Conservation (phyloP, 805 yeast species). For the Zygosaccharomyces lentus region DNA sequence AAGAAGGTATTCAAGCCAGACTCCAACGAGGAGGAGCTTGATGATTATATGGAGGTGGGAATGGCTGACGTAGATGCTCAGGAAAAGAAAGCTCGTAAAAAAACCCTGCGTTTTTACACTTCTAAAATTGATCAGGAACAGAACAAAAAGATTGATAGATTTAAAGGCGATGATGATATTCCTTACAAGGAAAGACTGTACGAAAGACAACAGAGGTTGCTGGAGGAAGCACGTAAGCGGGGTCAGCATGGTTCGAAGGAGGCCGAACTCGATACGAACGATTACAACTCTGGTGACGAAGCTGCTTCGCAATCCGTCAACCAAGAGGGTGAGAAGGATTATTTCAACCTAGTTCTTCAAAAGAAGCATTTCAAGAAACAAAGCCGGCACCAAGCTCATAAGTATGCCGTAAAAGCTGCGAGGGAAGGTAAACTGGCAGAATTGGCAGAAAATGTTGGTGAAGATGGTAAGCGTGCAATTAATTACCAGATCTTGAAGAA, state of each 20-base stretch:
- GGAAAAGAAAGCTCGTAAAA: conserved; percentile 76
- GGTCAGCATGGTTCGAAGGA: conserved; percentile 59
- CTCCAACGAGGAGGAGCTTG: conserved; percentile 21
- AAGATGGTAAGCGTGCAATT: conserved; percentile 88
- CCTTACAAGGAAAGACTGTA: conserved; percentile 88
- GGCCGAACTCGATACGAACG: conserved; percentile 52
- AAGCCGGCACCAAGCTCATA: conserved; percentile 60
- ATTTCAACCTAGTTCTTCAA: conserved; percentile 53
- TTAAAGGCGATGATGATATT: conserved; percentile 80
- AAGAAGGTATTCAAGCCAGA: conserved; percentile 35
- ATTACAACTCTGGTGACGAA: conserved; percentile 47
- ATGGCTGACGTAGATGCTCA: conserved; percentile 81
- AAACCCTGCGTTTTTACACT: conserved; percentile 88
- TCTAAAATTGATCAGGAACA: conserved; percentile 89
- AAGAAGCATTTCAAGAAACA: conserved; percentile 46
- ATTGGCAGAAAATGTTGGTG: conserved; percentile 56
- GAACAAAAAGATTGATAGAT: conserved; percentile 53
- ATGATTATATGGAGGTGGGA: conserved; percentile 65
- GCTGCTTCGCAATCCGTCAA: conserved; percentile 40
- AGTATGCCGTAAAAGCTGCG: conserved; percentile 69
- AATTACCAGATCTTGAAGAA: conserved; percentile 93
- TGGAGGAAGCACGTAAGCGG: conserved; percentile 84
- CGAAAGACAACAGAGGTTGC: conserved; percentile 82
- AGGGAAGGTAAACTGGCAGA: conserved; percentile 80
- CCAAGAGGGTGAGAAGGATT: conserved; percentile 48